A percentile compares a stretch with the other conserved stretches of the same genome.
Evolutionary conservation across 257 asterid genomes (phyloP).

Genomic region (Solanum chiquidenum): DNA sequence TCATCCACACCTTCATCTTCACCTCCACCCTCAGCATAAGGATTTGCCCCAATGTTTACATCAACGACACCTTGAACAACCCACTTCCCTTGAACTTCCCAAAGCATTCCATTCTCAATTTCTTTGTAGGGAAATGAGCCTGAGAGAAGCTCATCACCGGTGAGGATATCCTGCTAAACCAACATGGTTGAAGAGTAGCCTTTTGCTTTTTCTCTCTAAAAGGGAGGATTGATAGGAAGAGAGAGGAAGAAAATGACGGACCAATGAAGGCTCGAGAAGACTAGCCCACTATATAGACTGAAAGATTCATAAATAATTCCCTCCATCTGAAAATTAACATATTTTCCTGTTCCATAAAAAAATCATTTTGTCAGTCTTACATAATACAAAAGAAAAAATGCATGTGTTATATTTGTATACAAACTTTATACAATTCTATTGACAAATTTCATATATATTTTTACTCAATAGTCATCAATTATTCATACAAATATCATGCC

Average conservation of each 20-base stretch:
- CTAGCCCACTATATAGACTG: no score
- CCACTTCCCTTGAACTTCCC: constrained; percentile 98
- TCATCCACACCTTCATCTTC: constrained; percentile 88
- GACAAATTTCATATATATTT: no score
- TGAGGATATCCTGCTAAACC: constrained; percentile 58
- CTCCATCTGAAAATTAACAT: no score
- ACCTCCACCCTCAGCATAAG: constrained; percentile 74
- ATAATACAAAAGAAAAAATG: no score
- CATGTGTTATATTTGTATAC: no score
- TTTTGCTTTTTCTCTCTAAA: background rate
- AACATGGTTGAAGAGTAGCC: constrained; percentile 22
- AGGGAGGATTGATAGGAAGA: background rate
- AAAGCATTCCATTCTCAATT: constrained; percentile 51
- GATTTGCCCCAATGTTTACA: constrained; percentile 88
- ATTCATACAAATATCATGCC: no score
- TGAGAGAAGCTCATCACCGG: constrained; percentile 79
- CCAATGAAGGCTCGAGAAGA: no score
- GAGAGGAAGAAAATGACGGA: background rate
- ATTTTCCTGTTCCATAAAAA: no score
- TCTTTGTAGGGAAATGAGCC: constrained; percentile 88
- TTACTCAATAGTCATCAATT: no score
- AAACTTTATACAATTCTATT: no score
- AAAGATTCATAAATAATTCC: no score
- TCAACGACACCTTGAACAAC: constrained; percentile 52
- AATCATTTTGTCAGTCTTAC: no score